A percentile compares a stretch with the other conserved stretches of the same genome.
phyloP scores from a whole-genome alignment of 1,284 basidiomycete species.

The Trichosporon sp. region DNA sequence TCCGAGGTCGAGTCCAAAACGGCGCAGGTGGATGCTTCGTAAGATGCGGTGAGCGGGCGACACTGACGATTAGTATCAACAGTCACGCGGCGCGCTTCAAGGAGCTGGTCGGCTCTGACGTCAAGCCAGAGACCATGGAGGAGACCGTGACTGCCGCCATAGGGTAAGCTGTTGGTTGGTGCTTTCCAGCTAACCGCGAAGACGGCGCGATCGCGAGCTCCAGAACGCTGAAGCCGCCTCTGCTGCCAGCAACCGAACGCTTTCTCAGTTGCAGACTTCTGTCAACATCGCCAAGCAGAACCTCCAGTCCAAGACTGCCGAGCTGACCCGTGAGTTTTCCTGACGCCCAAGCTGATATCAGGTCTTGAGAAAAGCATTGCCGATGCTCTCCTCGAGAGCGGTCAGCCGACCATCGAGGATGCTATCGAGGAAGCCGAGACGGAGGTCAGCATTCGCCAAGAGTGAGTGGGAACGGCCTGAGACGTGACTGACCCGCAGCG shows the following conservation, averaged over 20 bases:
- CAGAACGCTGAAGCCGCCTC: conserved; percentile 63
- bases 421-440: conserved; percentile 64
- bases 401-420: conserved; percentile 59
- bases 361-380: conserved; percentile 64
- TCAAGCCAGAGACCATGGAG: conserved; percentile 70
- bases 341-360: conserved; percentile 44
- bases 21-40: conserved; percentile 70
- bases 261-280: conserved; percentile 67
- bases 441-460: conserved; percentile 63
- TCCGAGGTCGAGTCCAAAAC: conserved; percentile 68
- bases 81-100: conserved; percentile 66
- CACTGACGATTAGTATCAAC: conserved; percentile 61
- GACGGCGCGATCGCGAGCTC: conserved; percentile 69
- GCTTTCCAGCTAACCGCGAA: conserved; percentile 42
- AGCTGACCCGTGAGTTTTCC: conserved; percentile 64
- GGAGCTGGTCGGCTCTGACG: conserved; percentile 66
- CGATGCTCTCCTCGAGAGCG: conserved; percentile 58
- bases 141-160: conserved; percentile 66
- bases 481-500: conserved; percentile 20
- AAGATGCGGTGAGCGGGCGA: conserved; percentile 36
- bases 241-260: conserved; percentile 61
- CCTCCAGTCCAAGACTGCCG: conserved; percentile 66
- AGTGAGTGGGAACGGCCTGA: conserved; percentile 57
- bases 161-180: conserved; percentile 59
- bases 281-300: conserved; percentile 65